Percentiles rank a stretch among this genome's conserved stretches.
phyloP scores from a whole-genome alignment of 768 basidiomycete species.

The Termitomyces bulborhizus region DNA sequence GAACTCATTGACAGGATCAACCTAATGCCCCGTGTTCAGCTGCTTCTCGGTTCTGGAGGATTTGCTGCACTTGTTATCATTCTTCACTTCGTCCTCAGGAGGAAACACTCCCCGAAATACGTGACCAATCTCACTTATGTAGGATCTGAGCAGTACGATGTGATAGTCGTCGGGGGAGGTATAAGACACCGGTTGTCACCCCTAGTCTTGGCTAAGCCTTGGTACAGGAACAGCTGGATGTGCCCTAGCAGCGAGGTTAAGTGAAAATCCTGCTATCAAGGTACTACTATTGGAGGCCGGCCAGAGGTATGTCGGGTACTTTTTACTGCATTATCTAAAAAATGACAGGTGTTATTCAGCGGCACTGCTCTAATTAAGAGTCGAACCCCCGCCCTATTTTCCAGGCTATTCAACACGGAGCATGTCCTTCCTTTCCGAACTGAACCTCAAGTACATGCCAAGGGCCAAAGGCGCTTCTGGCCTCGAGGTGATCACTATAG shows the following conservation, averaged over 20 bases:
- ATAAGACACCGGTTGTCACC: not conserved
- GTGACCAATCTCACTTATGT: slow-evolving; percentile 19
- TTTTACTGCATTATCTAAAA: not conserved
- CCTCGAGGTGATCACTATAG: slow-evolving; percentile 44
- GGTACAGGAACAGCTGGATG: slow-evolving; percentile 52
- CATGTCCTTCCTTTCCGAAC: slow-evolving; percentile 49
- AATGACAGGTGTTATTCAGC: slow-evolving; percentile 21
- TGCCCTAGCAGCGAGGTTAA: slow-evolving; percentile 50
- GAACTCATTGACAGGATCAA: slow-evolving; percentile 9
- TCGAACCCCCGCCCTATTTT: slow-evolving; percentile 35
- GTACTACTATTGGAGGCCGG: slow-evolving; percentile 57
- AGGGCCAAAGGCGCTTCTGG: slow-evolving; percentile 45
- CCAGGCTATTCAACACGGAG: slow-evolving; percentile 31
- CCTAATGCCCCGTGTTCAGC: slow-evolving; percentile 4
- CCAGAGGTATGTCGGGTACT: slow-evolving; percentile 34
- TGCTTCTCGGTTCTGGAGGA: slow-evolving; percentile 13
- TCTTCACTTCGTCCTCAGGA: slow-evolving; percentile 17
- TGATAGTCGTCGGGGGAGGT: slow-evolving; percentile 53
- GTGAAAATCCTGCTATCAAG: slow-evolving; percentile 43
- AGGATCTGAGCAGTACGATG: slow-evolving; percentile 32
- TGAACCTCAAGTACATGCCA: slow-evolving; percentile 45
- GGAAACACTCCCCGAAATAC: slow-evolving; percentile 11
- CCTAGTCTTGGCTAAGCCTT: not conserved
- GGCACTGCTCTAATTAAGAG: slow-evolving; percentile 33
- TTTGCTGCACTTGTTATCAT: slow-evolving; percentile 19